Evolutionary conservation across 345 rosid species (phyloP).

Genomic region (Eucalyptus pauciflora): DNA sequence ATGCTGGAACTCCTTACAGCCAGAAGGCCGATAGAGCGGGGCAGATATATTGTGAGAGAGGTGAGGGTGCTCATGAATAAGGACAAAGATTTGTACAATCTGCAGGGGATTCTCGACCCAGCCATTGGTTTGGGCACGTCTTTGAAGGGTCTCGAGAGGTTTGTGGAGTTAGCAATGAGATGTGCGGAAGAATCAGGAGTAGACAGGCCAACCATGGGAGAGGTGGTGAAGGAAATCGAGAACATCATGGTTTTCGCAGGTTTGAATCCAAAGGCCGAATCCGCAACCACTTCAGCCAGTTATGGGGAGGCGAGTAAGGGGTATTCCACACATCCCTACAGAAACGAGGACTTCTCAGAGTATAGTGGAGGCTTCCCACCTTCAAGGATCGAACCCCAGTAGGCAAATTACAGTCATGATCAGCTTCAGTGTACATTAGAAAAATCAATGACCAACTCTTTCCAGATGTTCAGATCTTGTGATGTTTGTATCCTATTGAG

Average conservation of each 20-base stretch:
- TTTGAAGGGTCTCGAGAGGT: slow-evolving; percentile 48
- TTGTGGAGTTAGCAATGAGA: slow-evolving; percentile 47
- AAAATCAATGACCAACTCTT: neutral
- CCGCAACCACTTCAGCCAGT: slow-evolving; percentile 37
- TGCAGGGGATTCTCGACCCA: slow-evolving; percentile 60
- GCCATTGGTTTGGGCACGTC: slow-evolving; percentile 27
- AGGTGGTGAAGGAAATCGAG: slow-evolving; percentile 70
- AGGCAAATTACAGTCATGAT: neutral
- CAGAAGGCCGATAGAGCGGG: slow-evolving; percentile 64
- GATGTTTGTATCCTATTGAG: neutral
- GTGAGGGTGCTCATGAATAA: slow-evolving; percentile 45
- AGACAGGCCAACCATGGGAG: slow-evolving; percentile 64
- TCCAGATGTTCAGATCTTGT: neutral
- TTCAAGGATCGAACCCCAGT: slow-evolving; percentile 34
- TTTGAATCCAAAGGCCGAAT: slow-evolving; percentile 42
- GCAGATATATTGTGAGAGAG: slow-evolving; percentile 81
- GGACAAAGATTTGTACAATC: slow-evolving; percentile 40
- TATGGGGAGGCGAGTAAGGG: slow-evolving; percentile 24
- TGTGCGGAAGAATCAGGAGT: slow-evolving; percentile 56
- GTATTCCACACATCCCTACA: slow-evolving; percentile 23
- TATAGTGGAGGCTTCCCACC: slow-evolving; percentile 30
- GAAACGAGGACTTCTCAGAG: slow-evolving; percentile 13
- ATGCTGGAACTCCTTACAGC: slow-evolving; percentile 72
- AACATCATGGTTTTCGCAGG: slow-evolving; percentile 52
- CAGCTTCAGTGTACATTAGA: neutral